Base-by-base conservation (phyloP, 768 basidiomycete species). In the Tephrocybe rancida region DNA sequence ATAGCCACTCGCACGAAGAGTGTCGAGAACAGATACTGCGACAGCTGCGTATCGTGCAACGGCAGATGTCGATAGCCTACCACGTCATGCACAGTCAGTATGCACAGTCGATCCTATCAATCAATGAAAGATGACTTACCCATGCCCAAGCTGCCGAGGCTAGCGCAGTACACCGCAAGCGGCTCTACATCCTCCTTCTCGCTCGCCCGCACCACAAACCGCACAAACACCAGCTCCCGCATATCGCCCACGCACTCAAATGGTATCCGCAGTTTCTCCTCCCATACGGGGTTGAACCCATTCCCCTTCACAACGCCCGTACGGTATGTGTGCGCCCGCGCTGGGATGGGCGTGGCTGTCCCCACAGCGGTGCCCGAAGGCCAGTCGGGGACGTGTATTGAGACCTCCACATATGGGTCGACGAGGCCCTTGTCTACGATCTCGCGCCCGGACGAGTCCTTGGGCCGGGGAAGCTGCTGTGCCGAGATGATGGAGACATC, bases 271-370 rank as follows among this genome's bases (percentile, higher is more conserved):
- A 95, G 70, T 37, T 71, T 69, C 60, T 93, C 84, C 58, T 94
- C 82, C 91, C 95, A 98, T 4, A 85, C 74, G 0, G 96, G 96
- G 67, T 97, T 97, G 74, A 97, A 95, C 2, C 96, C 92, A 63
- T 95, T 96, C 66, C 90, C 88, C 69, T 87, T 87, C 53, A 95
- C 86, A 2, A 79, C 74, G n/a, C 70, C 69, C 13, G 94, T 95
- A 52, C 82, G 78, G 48, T 67, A 73, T 10, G 81, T 78, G 25
- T 84, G 71, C 6, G 79, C 79, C 46, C 77, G 70, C 42, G 77
- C 76, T 0, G 50, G 42, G 16, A 47, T 56, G 24, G 56, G 51
- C 16, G 29, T 57, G 57, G 48, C 57, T 14, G 57, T 60, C 70
- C 47, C 47, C 11, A 21, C 19, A 6, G 38, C 41, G 14, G 47